Evolutionary conservation across 441 rosid genomes (phyloP), one percentile per base, ranked within the genome.

Genomic region (Arabidopsis lyrata): DNA sequence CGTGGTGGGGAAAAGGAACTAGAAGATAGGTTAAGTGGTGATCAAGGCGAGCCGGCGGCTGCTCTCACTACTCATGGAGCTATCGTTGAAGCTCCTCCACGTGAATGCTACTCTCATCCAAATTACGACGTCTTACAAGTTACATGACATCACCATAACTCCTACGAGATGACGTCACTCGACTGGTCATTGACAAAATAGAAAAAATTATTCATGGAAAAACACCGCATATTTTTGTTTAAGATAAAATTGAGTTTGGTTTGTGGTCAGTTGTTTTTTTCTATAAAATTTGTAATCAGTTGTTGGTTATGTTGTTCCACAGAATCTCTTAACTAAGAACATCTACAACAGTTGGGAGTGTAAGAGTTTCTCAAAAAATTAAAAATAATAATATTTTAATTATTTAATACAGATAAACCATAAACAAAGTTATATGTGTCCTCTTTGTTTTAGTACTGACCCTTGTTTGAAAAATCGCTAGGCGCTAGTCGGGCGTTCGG

Each of bases 31-130:
- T 16, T 52, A 15, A 63, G 70, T 73, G 71, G 22, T 13, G 54
- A 42, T 13, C 54, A 74, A 68, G 63, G 64, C 45, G 56, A 68
- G 45, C 5, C 15, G 20, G 77, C 35, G 78, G 78, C 78, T 42
- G 68, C 73, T 68, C 73, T 74, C 35, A 8, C 8, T 1, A 3
- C 1, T 11, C 13, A 29, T 14, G 49, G 39, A 34, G 55, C 45
- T 22, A 65, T 56, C 60, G 68, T 67, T 15, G 41, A 67, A 66
- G 73, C 63, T 68, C 74, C 57, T 75, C 78, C 78, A 68, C 78
- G 57, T 41, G 15, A 68, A 60, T n/a, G n/a, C 24, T 15, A 5
- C 15, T 49, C n/a, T 49, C 18, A 32, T 29, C 9, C n/a, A 29
- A 20, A 41, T 18, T 2, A 60, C 50, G 39, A 59, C 63, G 65